A percentile compares a stretch with the other conserved stretches of the same genome.
These are phyloP conservation scores for Centella asiatica DNA, from an alignment of 129 eudicot genomes.

Conservation along the genomic window DNA sequence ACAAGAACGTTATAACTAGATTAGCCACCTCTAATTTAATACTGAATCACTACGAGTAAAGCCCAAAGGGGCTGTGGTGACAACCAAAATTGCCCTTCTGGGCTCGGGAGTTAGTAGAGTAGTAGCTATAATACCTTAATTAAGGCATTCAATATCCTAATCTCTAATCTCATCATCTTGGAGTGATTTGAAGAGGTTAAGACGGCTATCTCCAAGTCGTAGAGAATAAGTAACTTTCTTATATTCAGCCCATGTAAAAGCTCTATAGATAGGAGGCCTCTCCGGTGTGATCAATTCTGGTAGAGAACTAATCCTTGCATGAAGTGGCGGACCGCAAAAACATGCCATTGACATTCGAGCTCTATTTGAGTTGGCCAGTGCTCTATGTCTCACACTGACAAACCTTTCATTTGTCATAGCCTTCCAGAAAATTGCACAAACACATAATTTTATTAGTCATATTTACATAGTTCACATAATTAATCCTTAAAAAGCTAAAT, in stretches of 20 bases:
- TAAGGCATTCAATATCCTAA: neutral
- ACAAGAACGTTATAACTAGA: neutral
- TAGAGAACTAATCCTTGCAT: slow-evolving; percentile 27
- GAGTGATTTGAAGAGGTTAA: slow-evolving; percentile 31
- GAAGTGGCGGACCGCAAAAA: slow-evolving; percentile 46
- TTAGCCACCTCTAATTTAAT: neutral
- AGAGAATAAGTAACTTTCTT: slow-evolving; percentile 38
- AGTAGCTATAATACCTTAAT: no score
- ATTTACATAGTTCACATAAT: no score
- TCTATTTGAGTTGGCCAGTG: slow-evolving; percentile 34
- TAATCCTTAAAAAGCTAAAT: no score
- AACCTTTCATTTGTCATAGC: slow-evolving; percentile 70
- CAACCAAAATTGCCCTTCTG: slow-evolving; percentile 14
- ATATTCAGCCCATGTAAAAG: slow-evolving; percentile 63
- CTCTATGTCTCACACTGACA: slow-evolving; percentile 57
- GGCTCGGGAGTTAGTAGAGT: no score
- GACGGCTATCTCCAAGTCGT: slow-evolving; percentile 44
- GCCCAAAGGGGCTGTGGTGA: neutral
- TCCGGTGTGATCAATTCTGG: slow-evolving; percentile 25
- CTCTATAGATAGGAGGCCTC: slow-evolving; percentile 21
- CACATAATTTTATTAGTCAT: neutral
- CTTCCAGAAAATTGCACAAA: slow-evolving; percentile 14
- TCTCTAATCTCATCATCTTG: slow-evolving; percentile 8
- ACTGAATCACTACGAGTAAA: neutral
- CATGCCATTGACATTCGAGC: slow-evolving; percentile 46